Evolutionary conservation across 1,284 basidiomycete genomes (phyloP), one percentile per base, ranked within the genome.

Genomic region (Fomes fomentarius): DNA sequence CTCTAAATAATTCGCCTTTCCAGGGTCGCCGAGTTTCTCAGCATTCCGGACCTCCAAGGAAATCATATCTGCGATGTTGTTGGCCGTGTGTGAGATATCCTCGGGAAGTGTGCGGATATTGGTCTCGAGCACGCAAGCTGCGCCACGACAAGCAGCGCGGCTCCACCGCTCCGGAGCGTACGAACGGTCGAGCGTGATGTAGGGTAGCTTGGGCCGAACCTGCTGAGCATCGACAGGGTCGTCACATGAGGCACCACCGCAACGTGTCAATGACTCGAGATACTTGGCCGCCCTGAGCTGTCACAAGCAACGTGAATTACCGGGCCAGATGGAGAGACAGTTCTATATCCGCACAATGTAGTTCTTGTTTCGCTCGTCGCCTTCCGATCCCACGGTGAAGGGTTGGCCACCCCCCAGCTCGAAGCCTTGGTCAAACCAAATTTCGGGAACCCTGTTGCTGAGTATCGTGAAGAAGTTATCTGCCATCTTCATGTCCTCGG

Each of bases 381-480:
- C 85, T 62, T 83, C 81, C 0, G 65, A 58, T 12, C 86, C 84
- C 1, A 82, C 76, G 14, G 85, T 87, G 63, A 89, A 89, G 8
- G 84, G 75, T 50, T 82, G 69, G 0, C 81, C 84, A 2, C 83
- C 83, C 31, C 76, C 81, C 1, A 88, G 74, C 57, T 79, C 80
- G 49, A 84, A 76, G 10, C 80, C 81, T 60, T 84, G 80, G 64
- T 86, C 83, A 56, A 84, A 79, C 84, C 86, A 87, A 15, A 76
- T 66, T 57, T 81, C 77, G 1, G 78, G 74, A 14, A 74, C 63
- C 24, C 67, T 62, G 57, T 87, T 88, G 50, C 72, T 73, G 46
- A 89, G 69, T 49, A 89, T 72, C 4, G 84, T 76, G 64, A 80
- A 89, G 61, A 87, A 87, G 59, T 88, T 89, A 64, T 89, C 87